These are phyloP conservation scores for Citrus hindsii DNA, from an alignment of 345 rosid genomes.

Conservation along the genomic window DNA sequence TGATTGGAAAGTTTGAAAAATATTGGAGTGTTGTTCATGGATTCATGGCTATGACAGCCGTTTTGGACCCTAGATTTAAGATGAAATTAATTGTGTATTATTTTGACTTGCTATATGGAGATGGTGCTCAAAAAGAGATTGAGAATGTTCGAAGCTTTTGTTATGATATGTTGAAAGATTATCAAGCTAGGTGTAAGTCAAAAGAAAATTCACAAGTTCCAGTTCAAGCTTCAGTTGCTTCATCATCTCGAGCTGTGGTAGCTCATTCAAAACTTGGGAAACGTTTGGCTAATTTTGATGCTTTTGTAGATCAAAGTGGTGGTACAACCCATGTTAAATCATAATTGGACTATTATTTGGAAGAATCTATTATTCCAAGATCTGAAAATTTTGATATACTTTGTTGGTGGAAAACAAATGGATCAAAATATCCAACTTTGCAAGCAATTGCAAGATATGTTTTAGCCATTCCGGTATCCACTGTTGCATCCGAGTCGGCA, in stretches of 20 bases:
- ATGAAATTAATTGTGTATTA: background rate
- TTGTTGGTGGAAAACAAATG: background rate
- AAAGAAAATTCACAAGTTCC: background rate
- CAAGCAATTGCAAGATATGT: no score
- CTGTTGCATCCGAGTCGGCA: no score
- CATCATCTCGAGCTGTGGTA: background rate
- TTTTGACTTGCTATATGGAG: background rate
- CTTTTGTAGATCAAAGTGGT: background rate
- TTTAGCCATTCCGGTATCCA: no score
- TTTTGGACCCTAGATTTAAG: conserved; percentile 9
- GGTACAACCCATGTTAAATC: background rate
- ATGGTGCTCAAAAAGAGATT: background rate
- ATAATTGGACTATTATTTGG: background rate
- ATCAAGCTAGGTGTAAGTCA: background rate
- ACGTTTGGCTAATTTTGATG: background rate
- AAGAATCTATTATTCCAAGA: background rate
- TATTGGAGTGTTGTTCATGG: conserved; percentile 5
- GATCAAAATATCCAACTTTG: background rate
- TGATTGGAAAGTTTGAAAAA: conserved; percentile 4
- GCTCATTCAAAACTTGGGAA: background rate
- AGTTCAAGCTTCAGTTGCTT: background rate
- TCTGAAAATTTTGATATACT: background rate
- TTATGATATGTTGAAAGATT: background rate
- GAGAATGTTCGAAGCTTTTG: background rate
- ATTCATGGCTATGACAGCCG: background rate